A percentile compares a stretch with the other conserved stretches of the same genome.
These are phyloP conservation scores for Trypanosoma caninum DNA, from an alignment of 208 protist species.

Conservation along the genomic window DNA sequence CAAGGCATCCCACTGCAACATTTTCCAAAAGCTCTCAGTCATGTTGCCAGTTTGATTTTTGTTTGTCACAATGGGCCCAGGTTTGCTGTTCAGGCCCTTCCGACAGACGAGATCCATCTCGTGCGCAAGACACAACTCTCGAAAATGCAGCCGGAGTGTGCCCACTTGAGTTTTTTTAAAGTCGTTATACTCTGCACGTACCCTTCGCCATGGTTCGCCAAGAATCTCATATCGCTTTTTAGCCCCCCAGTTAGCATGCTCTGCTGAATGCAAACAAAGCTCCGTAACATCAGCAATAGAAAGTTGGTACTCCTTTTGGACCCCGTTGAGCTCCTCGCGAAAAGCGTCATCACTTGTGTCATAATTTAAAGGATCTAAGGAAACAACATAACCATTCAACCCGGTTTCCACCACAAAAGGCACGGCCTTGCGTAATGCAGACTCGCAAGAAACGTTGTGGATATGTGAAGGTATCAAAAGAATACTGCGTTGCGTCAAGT, in stretches of 20 bases:
- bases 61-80: neutral
- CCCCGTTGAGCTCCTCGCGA: slow-evolving; percentile 51
- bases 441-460: slow-evolving; percentile 69
- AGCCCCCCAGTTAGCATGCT: slow-evolving; percentile 22
- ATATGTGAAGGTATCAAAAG: slow-evolving; percentile 96
- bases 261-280: slow-evolving; percentile 48
- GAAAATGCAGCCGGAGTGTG: slow-evolving; percentile 63
- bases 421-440: slow-evolving; percentile 84
- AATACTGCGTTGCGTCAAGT: slow-evolving; percentile 95
- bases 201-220: slow-evolving; percentile 54
- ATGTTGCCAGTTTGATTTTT: too few species aligned
- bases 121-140: slow-evolving; percentile 49
- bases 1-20: neutral
- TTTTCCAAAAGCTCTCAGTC: neutral
- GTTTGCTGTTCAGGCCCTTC: slow-evolving; percentile 11
- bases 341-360: slow-evolving; percentile 66
- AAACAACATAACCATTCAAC: slow-evolving; percentile 95
- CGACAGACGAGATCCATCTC: slow-evolving; percentile 63
- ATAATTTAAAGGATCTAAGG: slow-evolving; percentile 94
- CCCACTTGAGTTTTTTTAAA: slow-evolving; percentile 60
- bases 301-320: slow-evolving; percentile 42
- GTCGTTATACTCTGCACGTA: slow-evolving; percentile 42
- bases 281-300: slow-evolving; percentile 61
- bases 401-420: slow-evolving; percentile 88
- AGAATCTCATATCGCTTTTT: slow-evolving; percentile 26